phyloP scores from a whole-genome alignment of 2,329 filamentous ascomycete species.

The Ceratocystis ficicola region DNA sequence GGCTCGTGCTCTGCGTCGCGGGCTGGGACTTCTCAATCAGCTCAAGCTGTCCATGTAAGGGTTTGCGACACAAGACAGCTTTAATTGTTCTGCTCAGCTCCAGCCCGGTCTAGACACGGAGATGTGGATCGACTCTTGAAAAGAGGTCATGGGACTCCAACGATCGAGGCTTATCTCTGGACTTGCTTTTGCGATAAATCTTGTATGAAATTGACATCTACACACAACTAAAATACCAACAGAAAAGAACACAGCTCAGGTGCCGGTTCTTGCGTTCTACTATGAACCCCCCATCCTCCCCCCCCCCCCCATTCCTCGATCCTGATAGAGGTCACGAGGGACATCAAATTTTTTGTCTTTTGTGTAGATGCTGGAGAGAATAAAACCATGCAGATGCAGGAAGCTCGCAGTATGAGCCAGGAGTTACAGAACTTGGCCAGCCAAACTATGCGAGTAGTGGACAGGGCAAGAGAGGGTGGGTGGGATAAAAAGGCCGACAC shows the following conservation, averaged over 20 bases:
- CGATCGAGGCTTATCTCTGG: background rate
- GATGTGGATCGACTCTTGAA: background rate
- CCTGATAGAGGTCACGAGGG: background rate
- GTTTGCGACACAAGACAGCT: too few species aligned
- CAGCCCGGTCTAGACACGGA: too few species aligned
- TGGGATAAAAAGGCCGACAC: conserved; percentile 8
- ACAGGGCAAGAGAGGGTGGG: background rate
- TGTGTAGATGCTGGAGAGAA: background rate
- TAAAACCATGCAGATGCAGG: background rate
- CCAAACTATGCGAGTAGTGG: too few species aligned
- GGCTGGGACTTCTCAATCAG: too few species aligned
- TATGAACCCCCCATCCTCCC: background rate
- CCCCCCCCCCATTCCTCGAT: background rate
- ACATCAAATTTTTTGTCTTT: background rate
- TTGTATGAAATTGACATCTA: background rate
- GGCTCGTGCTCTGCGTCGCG: too few species aligned
- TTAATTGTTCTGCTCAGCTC: too few species aligned
- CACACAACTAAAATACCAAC: background rate
- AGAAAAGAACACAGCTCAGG: background rate
- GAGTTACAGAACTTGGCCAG: background rate
- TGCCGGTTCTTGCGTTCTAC: conserved; percentile 5
- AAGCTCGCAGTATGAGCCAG: too few species aligned
- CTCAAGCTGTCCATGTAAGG: too few species aligned
- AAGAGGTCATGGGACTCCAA: background rate
- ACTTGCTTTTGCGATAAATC: background rate